These are phyloP conservation scores for Rhodamnia rubescens DNA, from an alignment of 345 rosid genomes.

Conservation along the genomic window DNA sequence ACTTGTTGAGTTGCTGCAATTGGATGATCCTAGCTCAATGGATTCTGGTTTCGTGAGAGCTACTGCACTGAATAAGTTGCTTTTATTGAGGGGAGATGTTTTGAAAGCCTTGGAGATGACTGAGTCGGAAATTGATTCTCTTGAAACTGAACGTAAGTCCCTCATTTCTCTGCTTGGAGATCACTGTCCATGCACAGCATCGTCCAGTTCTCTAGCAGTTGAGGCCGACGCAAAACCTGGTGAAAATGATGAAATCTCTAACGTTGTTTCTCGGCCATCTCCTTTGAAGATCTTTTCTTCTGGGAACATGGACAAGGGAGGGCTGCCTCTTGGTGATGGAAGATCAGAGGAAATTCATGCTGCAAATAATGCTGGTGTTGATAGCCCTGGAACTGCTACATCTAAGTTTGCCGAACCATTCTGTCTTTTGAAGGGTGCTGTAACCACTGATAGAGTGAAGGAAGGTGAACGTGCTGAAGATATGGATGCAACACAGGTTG, in stretches of 20 bases:
- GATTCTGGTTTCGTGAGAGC: constrained; percentile 51
- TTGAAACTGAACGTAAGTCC: constrained; percentile 61
- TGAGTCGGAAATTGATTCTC: constrained; percentile 81
- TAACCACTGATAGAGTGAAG: constrained; percentile 15
- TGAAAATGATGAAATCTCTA: constrained; percentile 19
- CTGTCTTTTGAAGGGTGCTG: constrained; percentile 8
- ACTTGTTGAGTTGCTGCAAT: constrained; percentile 53
- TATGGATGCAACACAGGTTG: constrained; percentile 8
- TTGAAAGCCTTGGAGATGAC: constrained; percentile 64
- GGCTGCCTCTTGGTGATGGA: constrained; percentile 21
- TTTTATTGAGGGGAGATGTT: constrained; percentile 48
- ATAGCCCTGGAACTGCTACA: constrained; percentile 64
- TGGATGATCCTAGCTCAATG: constrained; percentile 38
- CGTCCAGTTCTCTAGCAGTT: constrained; percentile 20
- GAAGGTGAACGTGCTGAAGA: constrained; percentile 11
- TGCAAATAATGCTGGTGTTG: constrained; percentile 41
- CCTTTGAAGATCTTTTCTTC: constrained; percentile 30
- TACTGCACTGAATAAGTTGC: constrained; percentile 50
- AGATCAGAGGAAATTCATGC: constrained; percentile 21
- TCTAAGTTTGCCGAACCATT: constrained; percentile 37
- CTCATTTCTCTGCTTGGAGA: constrained; percentile 33
- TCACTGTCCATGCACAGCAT: constrained; percentile 8
- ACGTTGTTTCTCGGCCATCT: constrained; percentile 21
- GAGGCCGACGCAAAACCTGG: constrained; percentile 13
- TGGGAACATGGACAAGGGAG: constrained; percentile 21